These are phyloP conservation scores for Fomitopsis betulina DNA, from an alignment of 1,284 basidiomycete genomes.

Conservation along the genomic window DNA sequence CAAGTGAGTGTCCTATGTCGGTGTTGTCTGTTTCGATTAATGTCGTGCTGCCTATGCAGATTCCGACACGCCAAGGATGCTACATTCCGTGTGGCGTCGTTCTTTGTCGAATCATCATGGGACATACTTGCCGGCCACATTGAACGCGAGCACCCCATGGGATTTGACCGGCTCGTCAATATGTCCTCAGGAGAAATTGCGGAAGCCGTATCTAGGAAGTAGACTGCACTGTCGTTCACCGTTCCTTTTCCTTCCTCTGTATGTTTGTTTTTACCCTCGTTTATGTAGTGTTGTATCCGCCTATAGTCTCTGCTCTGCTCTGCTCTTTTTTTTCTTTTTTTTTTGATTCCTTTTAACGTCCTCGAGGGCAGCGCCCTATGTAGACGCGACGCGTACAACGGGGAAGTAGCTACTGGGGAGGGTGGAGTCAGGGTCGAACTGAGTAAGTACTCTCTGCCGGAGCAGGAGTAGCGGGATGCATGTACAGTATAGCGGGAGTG, in stretches of 20 bases:
- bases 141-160: slow-evolving; percentile 15
- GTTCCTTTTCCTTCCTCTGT: background rate
- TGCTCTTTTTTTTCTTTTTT: too few species aligned
- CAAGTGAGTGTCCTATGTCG: slow-evolving; percentile 10
- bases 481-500: too few species aligned
- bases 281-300: too few species aligned
- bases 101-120: slow-evolving; percentile 14
- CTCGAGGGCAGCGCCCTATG: too few species aligned
- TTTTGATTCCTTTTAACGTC: too few species aligned
- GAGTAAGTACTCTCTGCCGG: too few species aligned
- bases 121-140: slow-evolving; percentile 15
- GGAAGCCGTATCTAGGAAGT: slow-evolving; percentile 1
- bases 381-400: too few species aligned
- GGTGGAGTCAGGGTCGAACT: too few species aligned
- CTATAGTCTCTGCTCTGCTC: too few species aligned
- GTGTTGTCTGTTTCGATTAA: background rate
- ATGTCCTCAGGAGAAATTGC: slow-evolving; percentile 14
- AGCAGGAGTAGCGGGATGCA: too few species aligned
- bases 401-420: too few species aligned
- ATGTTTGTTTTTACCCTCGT: too few species aligned
- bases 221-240: background rate
- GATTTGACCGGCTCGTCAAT: slow-evolving; percentile 10
- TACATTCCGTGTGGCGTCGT: slow-evolving; percentile 2
- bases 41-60: background rate
- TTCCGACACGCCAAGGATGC: background rate